Percentiles rank a stretch among this genome's conserved stretches.
These are phyloP conservation scores for Pterocarpus macrocarpus DNA, from an alignment of 306 rosid species.

Conservation along the genomic window DNA sequence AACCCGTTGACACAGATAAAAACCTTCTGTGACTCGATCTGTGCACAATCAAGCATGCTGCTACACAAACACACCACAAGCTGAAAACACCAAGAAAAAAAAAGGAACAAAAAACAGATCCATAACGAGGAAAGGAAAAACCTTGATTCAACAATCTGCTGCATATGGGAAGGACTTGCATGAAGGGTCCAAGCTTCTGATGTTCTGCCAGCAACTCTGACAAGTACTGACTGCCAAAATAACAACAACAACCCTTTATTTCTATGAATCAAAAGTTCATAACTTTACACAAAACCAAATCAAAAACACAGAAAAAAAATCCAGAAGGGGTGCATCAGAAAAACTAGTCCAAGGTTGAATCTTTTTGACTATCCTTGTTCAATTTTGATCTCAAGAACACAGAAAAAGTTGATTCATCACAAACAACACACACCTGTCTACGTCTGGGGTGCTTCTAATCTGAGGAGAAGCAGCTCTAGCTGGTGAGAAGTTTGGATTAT, in stretches of 20 bases:
- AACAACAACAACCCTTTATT: slow-evolving; percentile 42
- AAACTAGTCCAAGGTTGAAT: slow-evolving; percentile 24
- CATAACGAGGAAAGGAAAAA: slow-evolving; percentile 45
- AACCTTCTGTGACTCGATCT: slow-evolving; percentile 59
- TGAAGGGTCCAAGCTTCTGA: slow-evolving; percentile 94
- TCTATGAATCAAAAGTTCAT: slow-evolving; percentile 53
- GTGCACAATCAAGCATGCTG: slow-evolving; percentile 34
- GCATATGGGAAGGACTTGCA: slow-evolving; percentile 91
- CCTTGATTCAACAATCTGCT: slow-evolving; percentile 95
- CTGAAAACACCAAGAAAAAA: slow-evolving; percentile 21
- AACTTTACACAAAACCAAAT: slow-evolving; percentile 43
- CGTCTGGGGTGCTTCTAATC: slow-evolving; percentile 86
- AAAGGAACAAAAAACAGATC: slow-evolving; percentile 51
- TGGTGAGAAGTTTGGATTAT: slow-evolving; percentile 92
- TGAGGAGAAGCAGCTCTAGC: slow-evolving; percentile 98
- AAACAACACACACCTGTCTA: slow-evolving; percentile 66
- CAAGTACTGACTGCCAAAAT: slow-evolving; percentile 80
- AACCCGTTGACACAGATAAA: slow-evolving; percentile 24
- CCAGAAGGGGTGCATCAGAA: slow-evolving; percentile 24
- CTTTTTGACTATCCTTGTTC: neutral
- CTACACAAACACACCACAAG: slow-evolving; percentile 15
- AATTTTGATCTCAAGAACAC: slow-evolving; percentile 39
- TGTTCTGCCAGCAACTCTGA: slow-evolving; percentile 90
- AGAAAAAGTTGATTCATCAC: neutral
- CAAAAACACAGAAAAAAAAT: slow-evolving; percentile 40